Base-by-base conservation (phyloP, 176 grass and related monocot genomes). In the Otatea glauca region DNA sequence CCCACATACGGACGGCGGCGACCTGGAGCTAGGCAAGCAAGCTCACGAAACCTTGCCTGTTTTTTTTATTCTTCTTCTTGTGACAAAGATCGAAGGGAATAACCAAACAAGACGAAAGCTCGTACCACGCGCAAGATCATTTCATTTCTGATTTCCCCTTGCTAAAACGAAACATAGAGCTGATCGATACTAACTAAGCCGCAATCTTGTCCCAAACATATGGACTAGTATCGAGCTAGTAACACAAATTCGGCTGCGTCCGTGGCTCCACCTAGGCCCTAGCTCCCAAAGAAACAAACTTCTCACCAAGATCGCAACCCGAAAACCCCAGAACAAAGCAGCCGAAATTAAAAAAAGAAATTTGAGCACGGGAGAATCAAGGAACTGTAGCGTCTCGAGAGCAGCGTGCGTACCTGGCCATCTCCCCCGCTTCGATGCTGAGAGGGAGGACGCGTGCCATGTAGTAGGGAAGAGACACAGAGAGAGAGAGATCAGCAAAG, bases 371-470 rank as follows among this genome's bases (percentile, higher is more conserved):
- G 43, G 37, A 42, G 20, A 34, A 14, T 18, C 43, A 24, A 44
- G 41, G 70, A 55, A 39, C 39, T 1, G 74, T 11, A 17, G 65
- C 70, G 37, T 23, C 4, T 18, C 4, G 9, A 60, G 39, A 34
- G 13, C 27, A 45, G 41, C 10, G 41, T 25, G 72, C 44, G 54
- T 77, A 86, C 88, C 88, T 86, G 65, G 66, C 10, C 45, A 76
- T 55, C 72, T 77, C 83, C 78, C 56, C 66, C 65, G 59, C 56
- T 11, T 86, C 79, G 42, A 86, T n/a, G 83, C 79, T 66, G 29
- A 91, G 85, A 29, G 85, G 80, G 69, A 91, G 80, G 42, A 84
- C 48, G 79, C 88, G 88, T 29, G 79, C 73, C 88, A 90, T 83
- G 59, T 8, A 58, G 16, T 21, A 18, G 7, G 61, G 21, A 1